Evolutionary conservation across 2,329 filamentous ascomycete species (phyloP), one percentile per base, ranked within the genome.

Genomic region (Triangularia verruculosa): DNA sequence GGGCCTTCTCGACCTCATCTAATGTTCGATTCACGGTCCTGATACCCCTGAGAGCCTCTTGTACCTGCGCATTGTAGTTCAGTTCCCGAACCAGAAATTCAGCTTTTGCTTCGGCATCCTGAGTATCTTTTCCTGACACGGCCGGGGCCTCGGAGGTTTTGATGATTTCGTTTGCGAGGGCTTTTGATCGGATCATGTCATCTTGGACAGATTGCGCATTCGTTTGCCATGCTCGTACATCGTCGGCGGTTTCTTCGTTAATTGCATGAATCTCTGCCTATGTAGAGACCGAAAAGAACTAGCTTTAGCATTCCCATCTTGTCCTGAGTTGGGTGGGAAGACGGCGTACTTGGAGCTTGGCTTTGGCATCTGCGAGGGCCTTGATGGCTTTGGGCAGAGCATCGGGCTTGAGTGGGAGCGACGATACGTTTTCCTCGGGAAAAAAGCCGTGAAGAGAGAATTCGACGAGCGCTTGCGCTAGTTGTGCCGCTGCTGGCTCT

Each of bases 181-280:
- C 83, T 71, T 92, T 89, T 24, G 92, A 94, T 55, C 86, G 85
- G 71, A 91, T 86, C 68, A 97, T 94, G 73, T 97, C 94, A 66
- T 89, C 85, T 74, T 96, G 92, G 7, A 97, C 84, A 59, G 89
- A 86, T 76, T 92, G 92, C 56, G 93, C 92, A 75, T 95, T 92
- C 59, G 83, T 79, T 62, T 96, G 91, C 94, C 94, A 98, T 59
- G 88, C 85, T 72, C 92, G 90, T 58, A 97, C 89, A 71, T 96
- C 90, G 43, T 88, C 85, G 62, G 89, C 90, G 17, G 88, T 90
- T 68, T 92, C 87, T 72, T 87, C 85, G 76, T 93, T 96, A 66
- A 95, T 86, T 22, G 80, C 76, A 68, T 88, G 89, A 64, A 98
- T 89, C 70, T 96, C 88, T 64, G 83, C 78, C 87, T 91, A 62